Evolutionary conservation across 257 asterid species (phyloP), one percentile per base, ranked within the genome.

Genomic region (Lithospermum erythrorhizon): DNA sequence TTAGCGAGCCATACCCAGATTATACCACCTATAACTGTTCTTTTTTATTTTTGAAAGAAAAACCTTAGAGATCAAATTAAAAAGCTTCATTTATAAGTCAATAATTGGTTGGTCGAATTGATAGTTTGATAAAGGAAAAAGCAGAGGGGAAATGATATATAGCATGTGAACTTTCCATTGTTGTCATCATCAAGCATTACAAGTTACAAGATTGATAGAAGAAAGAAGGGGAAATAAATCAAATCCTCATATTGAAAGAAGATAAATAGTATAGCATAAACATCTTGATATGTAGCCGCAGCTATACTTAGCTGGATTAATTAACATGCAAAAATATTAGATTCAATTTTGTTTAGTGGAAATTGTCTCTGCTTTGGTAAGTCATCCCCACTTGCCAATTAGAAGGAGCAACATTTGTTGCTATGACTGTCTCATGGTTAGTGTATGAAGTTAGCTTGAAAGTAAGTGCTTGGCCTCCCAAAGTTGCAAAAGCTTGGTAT

Each of bases 401-500:
- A 6, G 90, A 70, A 18, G 95, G 95, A n/a, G 81, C 87, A 66
- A 79, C 94, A 71, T 82, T 77, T 69, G 65, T 66, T 0, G 82
- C 87, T 20, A 74, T 41, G 54, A 87, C 55, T 10, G 94, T 80
- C 59, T 87, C 74, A 52, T 65, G 80, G 3, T 78, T 59, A 35
- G 94, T 78, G 80, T 78, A 87, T 0, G 95, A 82, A 21, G 90
- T 81, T 0, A 80, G 1, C 68, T 74, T 81, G 80, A 88, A 88
- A 15, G 96, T 83, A 57, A 88, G 87, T 9, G 93, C 8, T 58
- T 88, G 93, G 1, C 96, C 95, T 6, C 82, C 71, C 0, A 83
- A 87, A 0, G 82, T 71, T 15, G 90, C 65, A 57, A 85, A 85
- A 0, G 96, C 94, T 51, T 85, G 91, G 64, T 87, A 81, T 15